phyloP scores from a whole-genome alignment of 768 basidiomycete species.

The Rhodosporidiobolus sp. region DNA sequence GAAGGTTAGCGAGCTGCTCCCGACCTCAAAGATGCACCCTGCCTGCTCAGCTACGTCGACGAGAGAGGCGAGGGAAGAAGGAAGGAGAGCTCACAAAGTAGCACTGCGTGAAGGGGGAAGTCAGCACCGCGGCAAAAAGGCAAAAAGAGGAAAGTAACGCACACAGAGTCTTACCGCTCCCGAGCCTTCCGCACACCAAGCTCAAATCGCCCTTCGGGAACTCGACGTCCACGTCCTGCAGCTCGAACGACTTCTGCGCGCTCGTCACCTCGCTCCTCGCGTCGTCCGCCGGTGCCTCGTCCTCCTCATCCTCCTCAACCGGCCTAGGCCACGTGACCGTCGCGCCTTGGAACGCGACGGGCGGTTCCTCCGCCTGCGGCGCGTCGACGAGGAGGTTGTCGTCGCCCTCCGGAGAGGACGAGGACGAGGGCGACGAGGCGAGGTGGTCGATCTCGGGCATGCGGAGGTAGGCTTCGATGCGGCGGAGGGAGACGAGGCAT shows the following conservation, averaged over 20 bases:
- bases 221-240: slow-evolving; percentile 58
- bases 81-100: not conserved
- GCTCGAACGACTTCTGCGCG: slow-evolving; percentile 36
- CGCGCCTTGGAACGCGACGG: slow-evolving; percentile 48
- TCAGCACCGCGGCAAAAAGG: too few relatives aligned
- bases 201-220: slow-evolving; percentile 67
- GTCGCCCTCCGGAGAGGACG: not conserved
- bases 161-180: slow-evolving; percentile 37
- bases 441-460: slow-evolving; percentile 50
- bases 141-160: not conserved
- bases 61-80: not conserved
- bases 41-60: too few relatives aligned
- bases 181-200: slow-evolving; percentile 31
- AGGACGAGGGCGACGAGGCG: slow-evolving; percentile 22
- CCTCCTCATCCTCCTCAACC: not conserved
- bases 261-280: not conserved
- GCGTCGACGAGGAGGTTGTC: not conserved
- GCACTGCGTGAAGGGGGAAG: too few relatives aligned
- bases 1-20: not conserved
- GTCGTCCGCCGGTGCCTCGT: slow-evolving; percentile 9
- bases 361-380: slow-evolving; percentile 16
- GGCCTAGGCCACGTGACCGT: slow-evolving; percentile 46
- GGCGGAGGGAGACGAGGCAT: slow-evolving; percentile 45
- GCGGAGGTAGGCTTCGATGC: slow-evolving; percentile 49
- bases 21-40: too few relatives aligned